phyloP scores from a whole-genome alignment of 164 flowering plant species.

The Nelumbo lutea region DNA sequence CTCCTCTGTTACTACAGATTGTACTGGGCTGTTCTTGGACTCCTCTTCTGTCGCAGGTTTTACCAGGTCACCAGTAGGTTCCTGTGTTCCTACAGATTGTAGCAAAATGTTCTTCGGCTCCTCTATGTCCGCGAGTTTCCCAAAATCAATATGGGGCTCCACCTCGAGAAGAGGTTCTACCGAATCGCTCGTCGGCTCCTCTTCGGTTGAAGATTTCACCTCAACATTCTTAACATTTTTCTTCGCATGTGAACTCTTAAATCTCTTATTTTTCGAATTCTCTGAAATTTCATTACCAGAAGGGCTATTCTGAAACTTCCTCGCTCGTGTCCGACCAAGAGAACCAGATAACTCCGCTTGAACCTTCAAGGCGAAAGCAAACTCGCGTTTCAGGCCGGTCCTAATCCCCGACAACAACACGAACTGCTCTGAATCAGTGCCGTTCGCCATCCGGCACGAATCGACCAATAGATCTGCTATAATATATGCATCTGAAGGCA shows the following conservation, averaged over 20 bases:
- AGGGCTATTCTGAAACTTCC: conserved; percentile 17
- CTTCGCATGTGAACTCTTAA: conserved; percentile 13
- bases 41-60: background rate
- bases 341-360: conserved; percentile 43
- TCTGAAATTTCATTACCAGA: conserved; percentile 7
- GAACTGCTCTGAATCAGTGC: conserved; percentile 36
- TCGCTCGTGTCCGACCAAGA: conserved; percentile 43
- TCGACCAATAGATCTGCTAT: conserved; percentile 1
- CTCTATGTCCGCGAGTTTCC: background rate
- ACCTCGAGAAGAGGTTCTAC: background rate
- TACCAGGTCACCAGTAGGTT: background rate
- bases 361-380: conserved; percentile 45
- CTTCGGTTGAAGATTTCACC: background rate
- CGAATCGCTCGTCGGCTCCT: background rate
- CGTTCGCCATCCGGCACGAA: conserved; percentile 44
- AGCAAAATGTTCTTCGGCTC: background rate
- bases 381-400: conserved; percentile 60
- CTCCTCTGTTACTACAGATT: too few relatives aligned
- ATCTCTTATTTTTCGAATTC: conserved; percentile 18
- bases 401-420: conserved; percentile 34
- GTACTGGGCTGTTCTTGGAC: background rate
- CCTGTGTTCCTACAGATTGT: background rate
- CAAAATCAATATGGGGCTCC: background rate
- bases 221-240: background rate
- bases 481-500: background rate